Percentiles rank a stretch among this genome's conserved stretches.
phyloP scores from a whole-genome alignment of 1,139 yeast species.

The Magnusiomyces suaveolens region DNA sequence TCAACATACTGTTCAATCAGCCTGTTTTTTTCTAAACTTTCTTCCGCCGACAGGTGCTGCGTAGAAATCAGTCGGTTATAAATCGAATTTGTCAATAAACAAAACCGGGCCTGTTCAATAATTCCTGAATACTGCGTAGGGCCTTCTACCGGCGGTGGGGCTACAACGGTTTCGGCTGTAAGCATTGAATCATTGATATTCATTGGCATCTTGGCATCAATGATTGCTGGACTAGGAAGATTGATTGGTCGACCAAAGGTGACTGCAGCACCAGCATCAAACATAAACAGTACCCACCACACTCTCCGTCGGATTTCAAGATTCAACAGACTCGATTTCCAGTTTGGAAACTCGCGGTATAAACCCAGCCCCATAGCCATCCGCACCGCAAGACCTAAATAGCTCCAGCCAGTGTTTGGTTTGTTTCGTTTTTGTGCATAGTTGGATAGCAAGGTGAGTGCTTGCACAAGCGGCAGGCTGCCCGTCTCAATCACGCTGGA shows the following conservation, averaged over 20 bases:
- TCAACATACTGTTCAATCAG: conserved; percentile 37
- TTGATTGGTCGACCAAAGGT: conserved; percentile 59
- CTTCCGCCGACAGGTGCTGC: conserved; percentile 40
- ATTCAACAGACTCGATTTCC: conserved; percentile 37
- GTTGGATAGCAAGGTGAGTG: conserved; percentile 46
- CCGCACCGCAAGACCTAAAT: conserved; percentile 52
- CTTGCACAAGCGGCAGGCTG: conserved; percentile 43
- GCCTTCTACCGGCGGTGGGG: neutral
- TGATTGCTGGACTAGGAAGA: conserved; percentile 43
- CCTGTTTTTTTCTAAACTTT: conserved; percentile 42
- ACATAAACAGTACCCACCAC: conserved; percentile 45
- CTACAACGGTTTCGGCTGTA: conserved; percentile 24
- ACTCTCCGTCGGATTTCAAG: conserved; percentile 29
- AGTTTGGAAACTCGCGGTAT: conserved; percentile 44
- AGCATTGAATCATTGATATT: conserved; percentile 45
- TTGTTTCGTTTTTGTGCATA: conserved; percentile 55
- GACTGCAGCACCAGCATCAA: conserved; percentile 58
- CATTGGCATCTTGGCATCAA: conserved; percentile 43
- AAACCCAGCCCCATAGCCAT: conserved; percentile 62
- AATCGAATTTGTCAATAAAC: conserved; percentile 42
- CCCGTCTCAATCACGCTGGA: conserved; percentile 40
- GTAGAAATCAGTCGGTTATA: conserved; percentile 45
- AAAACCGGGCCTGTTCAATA: conserved; percentile 47
- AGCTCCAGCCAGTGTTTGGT: conserved; percentile 60
- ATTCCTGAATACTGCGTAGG: conserved; percentile 55